Percentiles rank a stretch among this genome's conserved stretches.
phyloP scores from a whole-genome alignment of 345 rosid species.

The Eucalyptus curtisii region DNA sequence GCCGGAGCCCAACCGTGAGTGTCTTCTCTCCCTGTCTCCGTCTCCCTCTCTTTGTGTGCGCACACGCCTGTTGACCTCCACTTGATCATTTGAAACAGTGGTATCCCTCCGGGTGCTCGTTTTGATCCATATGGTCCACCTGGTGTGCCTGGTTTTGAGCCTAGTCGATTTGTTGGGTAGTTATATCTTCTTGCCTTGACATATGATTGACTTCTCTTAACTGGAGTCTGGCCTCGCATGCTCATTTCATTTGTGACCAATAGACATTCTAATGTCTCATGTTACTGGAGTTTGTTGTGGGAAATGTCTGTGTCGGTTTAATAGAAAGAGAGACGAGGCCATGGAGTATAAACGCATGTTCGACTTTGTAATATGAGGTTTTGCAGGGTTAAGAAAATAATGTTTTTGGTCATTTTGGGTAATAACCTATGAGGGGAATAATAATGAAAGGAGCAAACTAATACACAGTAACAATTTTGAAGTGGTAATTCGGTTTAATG shows the following conservation, averaged over 20 bases:
- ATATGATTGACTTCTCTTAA: neutral
- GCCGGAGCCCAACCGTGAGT: conserved; percentile 44
- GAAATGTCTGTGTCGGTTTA: neutral
- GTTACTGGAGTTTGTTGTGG: neutral
- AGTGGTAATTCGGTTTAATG: neutral
- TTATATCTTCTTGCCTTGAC: neutral
- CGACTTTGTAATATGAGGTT: neutral
- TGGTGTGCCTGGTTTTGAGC: conserved; percentile 76
- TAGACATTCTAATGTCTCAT: neutral
- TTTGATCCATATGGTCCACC: conserved; percentile 94
- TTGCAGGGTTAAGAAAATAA: neutral
- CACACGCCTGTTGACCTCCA: neutral
- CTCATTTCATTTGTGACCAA: neutral
- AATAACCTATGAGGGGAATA: neutral
- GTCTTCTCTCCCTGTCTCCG: neutral
- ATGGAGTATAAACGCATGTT: neutral
- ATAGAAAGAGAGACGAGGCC: neutral
- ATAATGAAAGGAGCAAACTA: neutral
- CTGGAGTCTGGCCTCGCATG: neutral
- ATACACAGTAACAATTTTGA: neutral
- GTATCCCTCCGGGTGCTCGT: conserved; percentile 83
- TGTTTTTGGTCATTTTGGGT: neutral
- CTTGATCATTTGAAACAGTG: conserved; percentile 27
- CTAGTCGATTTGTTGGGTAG: conserved; percentile 61
- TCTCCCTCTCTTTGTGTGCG: neutral